Conservation (phyloP, 768 basidiomycete genomes). For the Tylopilus felleus region DNA sequence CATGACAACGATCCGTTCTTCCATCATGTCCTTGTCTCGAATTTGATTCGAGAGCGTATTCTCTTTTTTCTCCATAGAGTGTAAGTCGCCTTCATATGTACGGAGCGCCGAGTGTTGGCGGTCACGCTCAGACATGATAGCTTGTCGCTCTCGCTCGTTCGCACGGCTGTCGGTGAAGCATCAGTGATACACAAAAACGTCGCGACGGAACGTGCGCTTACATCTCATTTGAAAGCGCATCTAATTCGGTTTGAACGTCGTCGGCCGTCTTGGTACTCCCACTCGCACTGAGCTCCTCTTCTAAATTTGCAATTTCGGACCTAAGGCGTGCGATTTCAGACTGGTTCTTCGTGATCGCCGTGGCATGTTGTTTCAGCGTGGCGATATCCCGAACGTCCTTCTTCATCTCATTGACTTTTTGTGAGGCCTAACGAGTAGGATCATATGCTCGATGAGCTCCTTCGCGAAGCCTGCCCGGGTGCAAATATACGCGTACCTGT, state of each 20-base stretch:
- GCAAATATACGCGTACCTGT: conserved; percentile 44
- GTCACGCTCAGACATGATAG: conserved; percentile 58
- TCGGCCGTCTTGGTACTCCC: conserved; percentile 82
- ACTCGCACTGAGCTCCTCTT: conserved; percentile 62
- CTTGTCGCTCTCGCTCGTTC: conserved; percentile 60
- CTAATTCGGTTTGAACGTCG: conserved; percentile 79
- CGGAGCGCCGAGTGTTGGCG: conserved; percentile 51
- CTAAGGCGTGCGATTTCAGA: conserved; percentile 57
- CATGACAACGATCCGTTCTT: conserved; percentile 55
- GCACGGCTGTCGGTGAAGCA: conserved; percentile 46
- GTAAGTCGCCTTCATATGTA: conserved; percentile 56
- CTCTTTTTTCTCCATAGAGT: conserved; percentile 60
- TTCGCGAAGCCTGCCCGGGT: not conserved
- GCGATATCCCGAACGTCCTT: conserved; percentile 59
- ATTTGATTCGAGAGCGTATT: conserved; percentile 54
- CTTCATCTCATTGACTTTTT: conserved; percentile 51
- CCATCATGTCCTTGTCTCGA: conserved; percentile 53
- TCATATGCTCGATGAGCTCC: not conserved
- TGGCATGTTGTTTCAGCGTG: conserved; percentile 58
- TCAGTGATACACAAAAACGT: not conserved
- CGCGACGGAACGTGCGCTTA: conserved; percentile 35
- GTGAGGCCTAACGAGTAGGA: conserved; percentile 41
- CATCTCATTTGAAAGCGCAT: conserved; percentile 61
- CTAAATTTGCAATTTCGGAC: conserved; percentile 59
- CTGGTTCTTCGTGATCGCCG: conserved; percentile 54